Base-by-base conservation (phyloP, 257 asterid genomes). In the Catharanthus roseus region DNA sequence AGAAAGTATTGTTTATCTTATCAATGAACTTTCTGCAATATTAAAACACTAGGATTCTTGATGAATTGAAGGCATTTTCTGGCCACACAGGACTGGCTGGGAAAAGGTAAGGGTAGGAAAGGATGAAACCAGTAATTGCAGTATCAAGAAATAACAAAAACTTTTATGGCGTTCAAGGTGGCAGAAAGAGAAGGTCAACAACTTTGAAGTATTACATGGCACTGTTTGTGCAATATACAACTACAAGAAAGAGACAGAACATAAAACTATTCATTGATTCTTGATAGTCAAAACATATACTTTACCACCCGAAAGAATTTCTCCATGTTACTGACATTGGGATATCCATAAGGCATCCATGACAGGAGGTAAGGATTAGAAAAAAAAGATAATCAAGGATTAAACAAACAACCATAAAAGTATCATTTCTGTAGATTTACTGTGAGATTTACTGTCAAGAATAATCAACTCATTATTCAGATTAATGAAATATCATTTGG, bases 111-210 rank as follows among this genome's bases (percentile, higher is more conserved):
- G 65, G 18, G 11, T 28, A 6, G 26, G 4, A n/a, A 8, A 42
- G 24, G 15, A 23, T 56, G 42, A 39, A 58, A 29, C n/a, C n/a
- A n/a, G 41, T 26, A 23, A 70, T 10, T 57, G 38, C 15, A 56
- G 18, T 3, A 28, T 10, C 11, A 23, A 18, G 29, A 44, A 56
- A 57, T 36, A 7, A 28, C 29, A 15, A 61, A 47, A 49, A 1
- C 15, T 26, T 23, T 31, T 61, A 38, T 26, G 38, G 16, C 28
- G 58, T 1, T 60, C 2, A 28, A n/a, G 19, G 4, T n/a, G 39
- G 61, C 45, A 70, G 47, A 21, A 63, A 54, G 10, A 51, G 38
- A 57, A 29, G 29, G 68, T 70, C 58, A 57, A 42, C 55, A 15
- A 23, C 10, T 16, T 47, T 6, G 21, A 33, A 21, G 21, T 61